A percentile compares a stretch with the other conserved stretches of the same genome.
Evolutionary conservation across 129 eudicot genomes (phyloP).

Genomic region (Lactuca sativa): DNA sequence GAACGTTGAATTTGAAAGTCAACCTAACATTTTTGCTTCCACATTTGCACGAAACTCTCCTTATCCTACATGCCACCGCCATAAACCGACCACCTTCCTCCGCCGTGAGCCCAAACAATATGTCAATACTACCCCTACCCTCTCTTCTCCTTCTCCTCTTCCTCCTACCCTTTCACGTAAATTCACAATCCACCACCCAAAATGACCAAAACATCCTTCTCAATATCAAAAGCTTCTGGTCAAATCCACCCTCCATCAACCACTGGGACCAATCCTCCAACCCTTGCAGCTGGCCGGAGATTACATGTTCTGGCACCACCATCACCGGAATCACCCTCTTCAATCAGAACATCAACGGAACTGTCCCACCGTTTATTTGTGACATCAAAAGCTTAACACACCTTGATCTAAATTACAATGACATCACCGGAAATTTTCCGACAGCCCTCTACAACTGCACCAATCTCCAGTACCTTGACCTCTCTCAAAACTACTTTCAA

Average conservation of each 20-base stretch:
- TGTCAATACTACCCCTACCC: slow-evolving; percentile 25
- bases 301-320: slow-evolving; percentile 34
- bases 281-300: slow-evolving; percentile 53
- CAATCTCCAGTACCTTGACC: slow-evolving; percentile 56
- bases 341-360: slow-evolving; percentile 14
- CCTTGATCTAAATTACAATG: slow-evolving; percentile 36
- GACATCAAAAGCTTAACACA: slow-evolving; percentile 46
- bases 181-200: slow-evolving; percentile 38
- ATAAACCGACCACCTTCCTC: slow-evolving; percentile 22
- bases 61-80: slow-evolving; percentile 25
- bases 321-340: slow-evolving; percentile 32
- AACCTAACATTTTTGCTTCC: slow-evolving; percentile 17
- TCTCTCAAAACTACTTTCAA: slow-evolving; percentile 52
- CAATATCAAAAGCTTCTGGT: slow-evolving; percentile 51
- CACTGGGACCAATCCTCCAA: slow-evolving; percentile 59
- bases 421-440: slow-evolving; percentile 43
- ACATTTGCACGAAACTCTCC: neutral
- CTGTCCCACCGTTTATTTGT: slow-evolving; percentile 45
- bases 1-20: slow-evolving; percentile 1
- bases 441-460: slow-evolving; percentile 49
- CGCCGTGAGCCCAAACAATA: slow-evolving; percentile 12
- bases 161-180: slow-evolving; percentile 41
- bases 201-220: slow-evolving; percentile 54
- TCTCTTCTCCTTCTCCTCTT: slow-evolving; percentile 30
- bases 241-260: slow-evolving; percentile 38